phyloP scores from a whole-genome alignment of 2,329 filamentous ascomycete genomes.

The Ophiostoma piceae region DNA sequence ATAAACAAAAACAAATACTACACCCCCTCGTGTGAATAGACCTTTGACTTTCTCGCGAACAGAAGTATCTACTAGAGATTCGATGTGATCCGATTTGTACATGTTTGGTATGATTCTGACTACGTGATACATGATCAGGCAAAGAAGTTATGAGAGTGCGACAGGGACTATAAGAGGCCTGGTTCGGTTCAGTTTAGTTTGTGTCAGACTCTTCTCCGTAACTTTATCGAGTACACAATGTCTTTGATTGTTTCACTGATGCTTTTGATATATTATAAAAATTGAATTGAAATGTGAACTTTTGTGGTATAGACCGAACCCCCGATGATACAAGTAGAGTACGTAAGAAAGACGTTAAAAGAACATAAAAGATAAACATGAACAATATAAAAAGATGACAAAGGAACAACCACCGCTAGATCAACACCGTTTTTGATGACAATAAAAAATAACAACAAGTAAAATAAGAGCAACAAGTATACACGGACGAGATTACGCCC shows the following conservation, averaged over 20 bases:
- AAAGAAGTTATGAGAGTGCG: too few relatives aligned
- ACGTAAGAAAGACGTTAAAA: background rate
- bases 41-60: too few relatives aligned
- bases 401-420: background rate
- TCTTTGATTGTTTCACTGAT: background rate
- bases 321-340: background rate
- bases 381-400: background rate
- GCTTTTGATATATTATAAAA: background rate
- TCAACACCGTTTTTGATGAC: background rate
- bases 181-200: too few relatives aligned
- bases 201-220: background rate
- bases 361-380: background rate
- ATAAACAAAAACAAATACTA: too few relatives aligned
- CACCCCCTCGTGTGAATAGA: too few relatives aligned
- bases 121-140: too few relatives aligned
- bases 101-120: too few relatives aligned
- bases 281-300: constrained; percentile 30
- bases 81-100: too few relatives aligned
- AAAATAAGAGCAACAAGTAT: background rate
- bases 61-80: too few relatives aligned
- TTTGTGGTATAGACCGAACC: constrained; percentile 36
- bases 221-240: background rate
- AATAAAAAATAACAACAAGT: background rate
- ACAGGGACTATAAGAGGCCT: too few relatives aligned
- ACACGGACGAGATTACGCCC: constrained; percentile 30